Base-by-base conservation (phyloP, 805 yeast genomes). In the Hanseniaspora taiwanica region DNA sequence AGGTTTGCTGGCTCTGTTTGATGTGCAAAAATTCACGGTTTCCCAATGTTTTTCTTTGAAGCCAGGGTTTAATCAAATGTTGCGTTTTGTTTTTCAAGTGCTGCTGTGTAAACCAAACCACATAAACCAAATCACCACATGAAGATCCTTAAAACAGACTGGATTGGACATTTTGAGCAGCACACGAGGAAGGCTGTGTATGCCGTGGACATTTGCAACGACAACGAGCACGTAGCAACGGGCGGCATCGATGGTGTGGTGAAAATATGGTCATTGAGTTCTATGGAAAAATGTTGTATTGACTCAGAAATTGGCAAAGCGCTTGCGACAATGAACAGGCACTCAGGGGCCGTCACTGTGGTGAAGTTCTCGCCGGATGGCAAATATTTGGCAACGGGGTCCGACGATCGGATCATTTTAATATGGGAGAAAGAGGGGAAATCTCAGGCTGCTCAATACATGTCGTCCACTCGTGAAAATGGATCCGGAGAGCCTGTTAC, bases 191-290 rank as follows among this genome's bases (percentile, higher is more conserved):
- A 78, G 51, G 97, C 89, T 54, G 81, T 93, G 13, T 91, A 86
- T 55, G 76, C 96, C 1, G 72, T 87, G 4, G 76, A 77, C 41
- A 78, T 83, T 3, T 79, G 83, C 46, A 74, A 84, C 0, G 94
- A 85, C 60, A 95, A 95, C 1, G 58, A 76, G 36, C 64, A 95
- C 42, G 57, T 89, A 20, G 98, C 96, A 1, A 79, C 96, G 1
- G 98, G 97, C 14, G 98, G 97, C 1, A 61, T 81, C 31, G 89
- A 89, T 60, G 96, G 97, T 1, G 85, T 84, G 49, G 85, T 91
- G 35, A 72, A 89, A 46, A 81, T 89, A 36, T 89, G 98, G 98
- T 76, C 80, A 10, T 63, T 76, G 6, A 69, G 65, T 4, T 71
- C 80, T 9, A 66, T 81, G 7, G 53, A 49, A 2, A 54, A 51